Evolutionary conservation across 495 filamentous ascomycete species (phyloP).

Genomic region (Lepraria neglecta): DNA sequence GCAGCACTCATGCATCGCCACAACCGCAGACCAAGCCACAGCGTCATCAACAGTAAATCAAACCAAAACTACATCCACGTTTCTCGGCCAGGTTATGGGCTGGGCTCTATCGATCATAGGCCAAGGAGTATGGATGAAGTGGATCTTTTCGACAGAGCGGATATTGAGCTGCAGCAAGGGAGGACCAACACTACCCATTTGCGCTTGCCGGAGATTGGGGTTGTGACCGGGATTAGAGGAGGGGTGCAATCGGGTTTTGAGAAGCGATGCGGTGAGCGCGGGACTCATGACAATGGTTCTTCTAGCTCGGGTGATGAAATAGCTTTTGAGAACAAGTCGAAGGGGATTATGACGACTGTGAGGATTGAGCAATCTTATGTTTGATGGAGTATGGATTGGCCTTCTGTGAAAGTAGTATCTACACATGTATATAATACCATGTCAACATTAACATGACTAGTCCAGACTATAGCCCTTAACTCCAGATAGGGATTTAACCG

Average conservation of each 20-base stretch:
- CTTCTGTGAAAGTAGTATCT: too few species aligned
- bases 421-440: too few species aligned
- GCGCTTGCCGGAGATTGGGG: neutral
- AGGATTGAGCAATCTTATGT: constrained; percentile 16
- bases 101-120: neutral
- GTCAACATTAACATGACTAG: too few species aligned
- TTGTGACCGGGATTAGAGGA: neutral
- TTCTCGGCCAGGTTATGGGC: neutral
- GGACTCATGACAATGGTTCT: neutral
- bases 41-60: too few species aligned
- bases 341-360: constrained; percentile 4
- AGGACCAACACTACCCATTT: neutral
- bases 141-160: neutral
- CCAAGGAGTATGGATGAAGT: neutral
- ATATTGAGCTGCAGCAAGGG: neutral
- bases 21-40: neutral
- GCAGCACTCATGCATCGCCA: constrained; percentile 2
- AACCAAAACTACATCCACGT: neutral
- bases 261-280: neutral
- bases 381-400: neutral
- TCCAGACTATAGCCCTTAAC: too few species aligned
- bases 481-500: too few species aligned
- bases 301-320: neutral
- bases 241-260: neutral
- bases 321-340: neutral